Percentiles rank a stretch among this genome's conserved stretches.
phyloP scores from a whole-genome alignment of 1,284 basidiomycete genomes.

The Ustilago sp. region DNA sequence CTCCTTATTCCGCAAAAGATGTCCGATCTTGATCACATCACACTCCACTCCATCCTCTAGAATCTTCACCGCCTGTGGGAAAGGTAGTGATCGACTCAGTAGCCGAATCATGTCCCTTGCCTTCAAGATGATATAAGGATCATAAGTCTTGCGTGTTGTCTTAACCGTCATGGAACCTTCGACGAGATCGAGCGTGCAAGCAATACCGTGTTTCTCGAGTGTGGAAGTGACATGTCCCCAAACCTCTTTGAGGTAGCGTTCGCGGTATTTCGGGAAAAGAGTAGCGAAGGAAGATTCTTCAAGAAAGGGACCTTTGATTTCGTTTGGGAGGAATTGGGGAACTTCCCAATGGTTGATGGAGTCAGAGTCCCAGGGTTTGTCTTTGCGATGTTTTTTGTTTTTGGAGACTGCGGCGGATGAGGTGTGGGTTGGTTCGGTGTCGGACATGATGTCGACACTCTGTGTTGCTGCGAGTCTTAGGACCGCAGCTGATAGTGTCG shows the following conservation, averaged over 20 bases:
- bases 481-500: no score
- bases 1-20: slow-evolving; percentile 93
- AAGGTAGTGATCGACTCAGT: slow-evolving; percentile 87
- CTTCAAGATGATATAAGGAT: slow-evolving; percentile 96
- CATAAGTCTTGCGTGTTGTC: slow-evolving; percentile 95
- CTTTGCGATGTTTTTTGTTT: slow-evolving; percentile 68
- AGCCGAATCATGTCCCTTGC: slow-evolving; percentile 96
- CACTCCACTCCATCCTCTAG: slow-evolving; percentile 90
- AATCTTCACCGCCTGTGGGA: slow-evolving; percentile 85
- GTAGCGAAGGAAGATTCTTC: slow-evolving; percentile 98
- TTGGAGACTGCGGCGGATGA: slow-evolving; percentile 35
- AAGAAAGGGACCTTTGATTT: slow-evolving; percentile 82
- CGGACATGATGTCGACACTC: slow-evolving; percentile 21
- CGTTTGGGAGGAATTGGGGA: slow-evolving; percentile 77
- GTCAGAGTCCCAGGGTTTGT: slow-evolving; percentile 87
- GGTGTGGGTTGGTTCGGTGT: slow-evolving; percentile 2
- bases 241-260: slow-evolving; percentile 92
- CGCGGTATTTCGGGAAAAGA: slow-evolving; percentile 97
- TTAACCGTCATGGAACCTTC: slow-evolving; percentile 97
- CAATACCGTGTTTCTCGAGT: slow-evolving; percentile 84
- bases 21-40: slow-evolving; percentile 98
- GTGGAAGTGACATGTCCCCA: slow-evolving; percentile 93
- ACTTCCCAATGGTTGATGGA: slow-evolving; percentile 99
- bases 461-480: slow-evolving; percentile 1
- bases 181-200: slow-evolving; percentile 92